Percentiles rank a stretch among this genome's conserved stretches.
phyloP scores from a whole-genome alignment of 1,139 yeast genomes.

The Saccharomyces hybrid region DNA sequence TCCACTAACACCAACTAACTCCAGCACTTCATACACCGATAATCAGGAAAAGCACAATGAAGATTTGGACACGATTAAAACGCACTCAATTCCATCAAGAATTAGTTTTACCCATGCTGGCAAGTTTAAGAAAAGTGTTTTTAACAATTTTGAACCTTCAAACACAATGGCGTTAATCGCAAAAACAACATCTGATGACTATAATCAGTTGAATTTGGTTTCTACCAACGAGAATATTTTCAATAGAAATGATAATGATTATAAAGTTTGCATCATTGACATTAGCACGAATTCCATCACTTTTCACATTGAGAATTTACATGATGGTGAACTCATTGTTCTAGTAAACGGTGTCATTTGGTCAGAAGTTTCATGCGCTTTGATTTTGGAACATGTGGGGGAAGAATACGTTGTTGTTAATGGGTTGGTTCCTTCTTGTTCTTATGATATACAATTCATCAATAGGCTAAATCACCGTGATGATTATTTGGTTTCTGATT shows the following conservation, averaged over 20 bases:
- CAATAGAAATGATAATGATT: constrained; percentile 25
- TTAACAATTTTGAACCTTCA: constrained; percentile 17
- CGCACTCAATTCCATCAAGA: background rate
- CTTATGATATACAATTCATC: constrained; percentile 58
- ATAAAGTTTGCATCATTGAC: constrained; percentile 42
- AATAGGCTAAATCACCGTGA: constrained; percentile 36
- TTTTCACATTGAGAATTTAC: constrained; percentile 39
- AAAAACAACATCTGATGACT: constrained; percentile 35
- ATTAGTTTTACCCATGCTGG: constrained; percentile 2
- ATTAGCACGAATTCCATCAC: constrained; percentile 49
- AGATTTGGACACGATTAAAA: background rate
- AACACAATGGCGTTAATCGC: constrained; percentile 34
- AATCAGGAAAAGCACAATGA: constrained; percentile 1
- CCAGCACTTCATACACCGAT: background rate
- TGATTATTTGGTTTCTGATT: constrained; percentile 37
- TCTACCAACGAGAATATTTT: constrained; percentile 26
- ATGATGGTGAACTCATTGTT: constrained; percentile 38
- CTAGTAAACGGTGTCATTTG: constrained; percentile 58
- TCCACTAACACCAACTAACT: constrained; percentile 3
- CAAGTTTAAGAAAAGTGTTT: constrained; percentile 19
- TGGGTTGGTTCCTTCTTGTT: constrained; percentile 61
- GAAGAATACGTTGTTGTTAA: constrained; percentile 46
- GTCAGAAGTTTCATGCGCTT: constrained; percentile 45
- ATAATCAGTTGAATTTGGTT: constrained; percentile 30
- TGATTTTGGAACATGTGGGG: constrained; percentile 31